A percentile compares a stretch with the other conserved stretches of the same genome.
Conservation (phyloP, 345 rosid genomes). For the Turnera subulata region DNA sequence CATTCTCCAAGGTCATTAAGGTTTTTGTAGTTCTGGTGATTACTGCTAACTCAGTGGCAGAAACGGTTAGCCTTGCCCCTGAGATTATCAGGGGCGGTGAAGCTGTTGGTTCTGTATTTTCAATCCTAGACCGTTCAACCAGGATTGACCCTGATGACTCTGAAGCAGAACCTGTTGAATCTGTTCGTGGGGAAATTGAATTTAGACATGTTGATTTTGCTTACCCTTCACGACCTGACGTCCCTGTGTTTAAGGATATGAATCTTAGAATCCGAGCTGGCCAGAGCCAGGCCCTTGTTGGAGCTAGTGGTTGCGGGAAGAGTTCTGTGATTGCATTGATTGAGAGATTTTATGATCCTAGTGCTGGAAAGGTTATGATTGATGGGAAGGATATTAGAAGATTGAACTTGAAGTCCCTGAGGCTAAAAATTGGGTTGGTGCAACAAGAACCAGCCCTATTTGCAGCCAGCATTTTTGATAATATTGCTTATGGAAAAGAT, state of each 20-base stretch:
- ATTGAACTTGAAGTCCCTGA: constrained; percentile 75
- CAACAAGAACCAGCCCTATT: constrained; percentile 97
- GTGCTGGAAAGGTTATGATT: constrained; percentile 82
- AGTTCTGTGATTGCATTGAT: constrained; percentile 92
- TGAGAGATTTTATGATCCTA: constrained; percentile 89
- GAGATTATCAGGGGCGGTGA: constrained; percentile 97
- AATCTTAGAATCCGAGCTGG: constrained; percentile 90
- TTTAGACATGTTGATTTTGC: constrained; percentile 92
- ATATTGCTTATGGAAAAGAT: constrained; percentile 93
- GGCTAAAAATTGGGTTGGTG: constrained; percentile 88
- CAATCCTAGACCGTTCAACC: constrained; percentile 74
- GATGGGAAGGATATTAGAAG: constrained; percentile 92
- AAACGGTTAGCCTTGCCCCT: constrained; percentile 99
- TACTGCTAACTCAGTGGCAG: constrained; percentile 98
- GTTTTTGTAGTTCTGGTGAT: constrained; percentile 92
- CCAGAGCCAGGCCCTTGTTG: constrained; percentile 97
- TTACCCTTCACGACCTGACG: constrained; percentile 90
- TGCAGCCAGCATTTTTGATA: constrained; percentile 87
- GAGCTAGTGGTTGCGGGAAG: constrained; percentile 97
- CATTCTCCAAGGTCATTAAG: constrained; percentile 97
- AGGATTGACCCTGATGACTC: constrained; percentile 91
- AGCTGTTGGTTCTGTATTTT: constrained; percentile 93
- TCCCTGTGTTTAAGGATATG: constrained; percentile 70
- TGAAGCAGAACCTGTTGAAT: constrained; percentile 77
- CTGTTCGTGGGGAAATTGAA: constrained; percentile 89